Evolutionary conservation across 169 alveolate species (phyloP), one percentile per base, ranked within the genome.

Genomic region (Plasmodium gonderi): DNA sequence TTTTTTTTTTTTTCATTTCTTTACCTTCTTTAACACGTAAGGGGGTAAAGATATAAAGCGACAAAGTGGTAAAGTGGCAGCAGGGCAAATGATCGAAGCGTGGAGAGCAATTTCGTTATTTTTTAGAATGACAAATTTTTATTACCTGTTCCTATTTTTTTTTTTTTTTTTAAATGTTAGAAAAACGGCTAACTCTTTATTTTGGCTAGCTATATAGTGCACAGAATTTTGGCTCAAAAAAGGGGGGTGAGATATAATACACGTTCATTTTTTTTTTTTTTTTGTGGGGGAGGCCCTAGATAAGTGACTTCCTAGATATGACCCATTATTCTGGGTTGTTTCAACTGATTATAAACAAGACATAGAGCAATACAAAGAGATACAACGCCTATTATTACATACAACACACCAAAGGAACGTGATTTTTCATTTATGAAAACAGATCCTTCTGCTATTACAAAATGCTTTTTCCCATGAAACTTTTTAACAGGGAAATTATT

Each of bases 391-490:
- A 89, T 36, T 6, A 64, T 3, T 64, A 89, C 65, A 47, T 89
- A 89, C 0, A 89, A 33, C 14, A 89, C 79, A 14, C 93, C 93
- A n/a, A 89, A 42, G 26, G 93, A 89, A 2, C 69, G 42, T 0
- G 72, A 20, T 68, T 89, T 89, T 68, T 89, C 93, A 42, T 89
- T 89, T 5, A 89, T 40, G 42, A 89, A 76, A 26, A 75, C 76
- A 45, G 93, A 89, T 6, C 80, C 90, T 38, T 89, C 93, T 31
- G 93, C 93, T 42, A 96, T 47, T 23, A 92, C 76, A n/a, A 97
- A 77, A 79, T 82, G 69, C 45, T 97, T 97, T 72, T 95, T 75
- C 1, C 98, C 98, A 49, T 92, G 80, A 79, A 95, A 97, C 44
- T 51, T 51, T 29, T 45, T 47, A 11, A 89, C 95, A 38, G 96